Conservation (phyloP, 2,329 filamentous ascomycete genomes). For the Ascochyta viciae-villosae region DNA sequence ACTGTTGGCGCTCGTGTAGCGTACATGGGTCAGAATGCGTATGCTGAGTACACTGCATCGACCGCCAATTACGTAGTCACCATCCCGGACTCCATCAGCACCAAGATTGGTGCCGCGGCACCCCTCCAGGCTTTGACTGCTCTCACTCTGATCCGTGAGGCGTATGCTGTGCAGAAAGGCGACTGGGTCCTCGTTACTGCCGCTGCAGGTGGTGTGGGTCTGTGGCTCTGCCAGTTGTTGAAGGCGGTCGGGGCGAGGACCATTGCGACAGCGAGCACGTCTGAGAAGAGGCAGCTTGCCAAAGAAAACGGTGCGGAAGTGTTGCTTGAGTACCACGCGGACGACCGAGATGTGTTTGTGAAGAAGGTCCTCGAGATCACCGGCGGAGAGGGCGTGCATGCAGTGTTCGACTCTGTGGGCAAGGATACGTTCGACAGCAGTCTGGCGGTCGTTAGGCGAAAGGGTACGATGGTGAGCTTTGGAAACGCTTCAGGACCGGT, state of each 20-base stretch:
- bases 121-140: constrained; percentile 86
- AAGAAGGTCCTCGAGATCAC: constrained; percentile 72
- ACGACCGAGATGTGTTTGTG: constrained; percentile 52
- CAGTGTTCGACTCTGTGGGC: constrained; percentile 86
- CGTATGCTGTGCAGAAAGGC: constrained; percentile 71
- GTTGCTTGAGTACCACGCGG: constrained; percentile 71
- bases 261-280: constrained; percentile 79
- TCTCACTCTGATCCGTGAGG: constrained; percentile 78
- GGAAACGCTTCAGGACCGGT: constrained; percentile 84
- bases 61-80: constrained; percentile 63
- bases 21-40: constrained; percentile 65
- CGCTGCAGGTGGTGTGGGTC: constrained; percentile 77
- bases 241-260: constrained; percentile 74
- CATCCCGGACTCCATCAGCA: constrained; percentile 68
- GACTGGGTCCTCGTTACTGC: constrained; percentile 88
- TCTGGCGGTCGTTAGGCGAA: constrained; percentile 75
- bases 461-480: constrained; percentile 80
- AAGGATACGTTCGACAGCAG: constrained; percentile 83
- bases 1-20: constrained; percentile 73
- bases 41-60: constrained; percentile 66
- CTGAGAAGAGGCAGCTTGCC: constrained; percentile 75
- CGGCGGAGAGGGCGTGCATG: constrained; percentile 72
- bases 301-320: constrained; percentile 74
- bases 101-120: constrained; percentile 70
- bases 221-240: constrained; percentile 78